Conservation (phyloP, 345 rosid genomes). For the Syzygium oleosum region DNA sequence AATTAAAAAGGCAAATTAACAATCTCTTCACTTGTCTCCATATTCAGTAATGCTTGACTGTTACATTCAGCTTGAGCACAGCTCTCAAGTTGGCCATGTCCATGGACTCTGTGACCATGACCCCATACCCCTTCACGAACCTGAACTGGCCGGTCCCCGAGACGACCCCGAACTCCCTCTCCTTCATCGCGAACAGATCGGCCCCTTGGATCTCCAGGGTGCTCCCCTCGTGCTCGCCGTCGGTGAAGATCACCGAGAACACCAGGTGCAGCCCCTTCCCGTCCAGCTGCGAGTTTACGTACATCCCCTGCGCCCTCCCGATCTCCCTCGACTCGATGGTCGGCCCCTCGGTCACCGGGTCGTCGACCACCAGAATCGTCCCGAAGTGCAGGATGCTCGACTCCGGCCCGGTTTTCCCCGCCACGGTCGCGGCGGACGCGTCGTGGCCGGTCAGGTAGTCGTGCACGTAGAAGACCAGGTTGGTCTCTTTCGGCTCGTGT, state of each 20-base stretch:
- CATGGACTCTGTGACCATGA: conserved; percentile 26
- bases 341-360: conserved; percentile 37
- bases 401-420: conserved; percentile 11
- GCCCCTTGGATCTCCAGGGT: conserved; percentile 35
- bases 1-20: background rate
- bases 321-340: conserved; percentile 21
- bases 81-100: conserved; percentile 27
- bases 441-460: conserved; percentile 24
- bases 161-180: conserved; percentile 33
- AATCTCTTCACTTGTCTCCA: background rate
- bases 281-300: conserved; percentile 32
- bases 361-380: conserved; percentile 27
- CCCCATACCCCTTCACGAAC: conserved; percentile 31
- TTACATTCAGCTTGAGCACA: conserved; percentile 28
- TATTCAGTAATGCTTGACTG: conserved; percentile 17
- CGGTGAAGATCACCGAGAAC: conserved; percentile 25
- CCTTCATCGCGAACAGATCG: conserved; percentile 24
- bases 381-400: conserved; percentile 28
- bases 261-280: conserved; percentile 35
- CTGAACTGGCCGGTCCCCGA: conserved; percentile 36
- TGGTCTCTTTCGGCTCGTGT: conserved; percentile 17
- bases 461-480: conserved; percentile 27
- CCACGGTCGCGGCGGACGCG: conserved; percentile 20
- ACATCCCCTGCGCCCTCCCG: conserved; percentile 36
- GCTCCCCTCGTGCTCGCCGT: conserved; percentile 29